Percentiles rank a stretch among this genome's conserved stretches.
These are phyloP conservation scores for Suillus subalutaceus DNA, from an alignment of 768 basidiomycete genomes.

Conservation along the genomic window DNA sequence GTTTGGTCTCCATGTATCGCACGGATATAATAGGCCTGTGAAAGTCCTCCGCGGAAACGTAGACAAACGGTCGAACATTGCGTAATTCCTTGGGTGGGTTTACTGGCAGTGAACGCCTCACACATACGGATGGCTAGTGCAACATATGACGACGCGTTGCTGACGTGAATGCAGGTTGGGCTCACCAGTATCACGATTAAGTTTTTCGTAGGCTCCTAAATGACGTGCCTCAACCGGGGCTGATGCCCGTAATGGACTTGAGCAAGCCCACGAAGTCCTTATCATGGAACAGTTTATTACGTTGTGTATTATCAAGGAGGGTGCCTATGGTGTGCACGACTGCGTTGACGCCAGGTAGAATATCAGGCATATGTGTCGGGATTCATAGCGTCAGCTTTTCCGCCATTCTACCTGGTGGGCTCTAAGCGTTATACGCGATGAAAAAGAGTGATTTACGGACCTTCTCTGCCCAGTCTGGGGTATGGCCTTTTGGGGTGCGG, in stretches of 20 bases:
- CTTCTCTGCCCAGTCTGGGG: constrained; percentile 84
- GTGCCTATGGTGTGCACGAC: constrained; percentile 95
- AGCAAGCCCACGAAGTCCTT: constrained; percentile 6
- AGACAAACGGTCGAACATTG: constrained; percentile 74
- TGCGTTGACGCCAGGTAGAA: constrained; percentile 68
- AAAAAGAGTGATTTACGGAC: constrained; percentile 40
- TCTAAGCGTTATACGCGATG: neutral
- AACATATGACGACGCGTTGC: constrained; percentile 10
- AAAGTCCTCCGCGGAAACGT: constrained; percentile 88
- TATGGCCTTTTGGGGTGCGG: constrained; percentile 83
- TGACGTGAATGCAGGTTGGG: constrained; percentile 13
- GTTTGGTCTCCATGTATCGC: constrained; percentile 90
- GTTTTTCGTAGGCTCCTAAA: constrained; percentile 60
- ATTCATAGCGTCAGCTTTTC: constrained; percentile 77
- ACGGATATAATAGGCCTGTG: constrained; percentile 84
- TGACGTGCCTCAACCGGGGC: constrained; percentile 57
- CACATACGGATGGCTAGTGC: constrained; percentile 71
- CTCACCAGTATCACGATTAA: constrained; percentile 92
- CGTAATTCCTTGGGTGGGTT: constrained; percentile 32
- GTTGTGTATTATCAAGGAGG: constrained; percentile 65
- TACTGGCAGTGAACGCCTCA: constrained; percentile 70
- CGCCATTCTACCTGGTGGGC: constrained; percentile 82
- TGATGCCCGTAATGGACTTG: constrained; percentile 21
- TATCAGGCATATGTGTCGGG: constrained; percentile 70
- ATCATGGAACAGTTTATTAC: constrained; percentile 3